Evolutionary conservation across 2,329 filamentous ascomycete genomes (phyloP), one percentile per base, ranked within the genome.

Genomic region (Claviceps pazoutovae): DNA sequence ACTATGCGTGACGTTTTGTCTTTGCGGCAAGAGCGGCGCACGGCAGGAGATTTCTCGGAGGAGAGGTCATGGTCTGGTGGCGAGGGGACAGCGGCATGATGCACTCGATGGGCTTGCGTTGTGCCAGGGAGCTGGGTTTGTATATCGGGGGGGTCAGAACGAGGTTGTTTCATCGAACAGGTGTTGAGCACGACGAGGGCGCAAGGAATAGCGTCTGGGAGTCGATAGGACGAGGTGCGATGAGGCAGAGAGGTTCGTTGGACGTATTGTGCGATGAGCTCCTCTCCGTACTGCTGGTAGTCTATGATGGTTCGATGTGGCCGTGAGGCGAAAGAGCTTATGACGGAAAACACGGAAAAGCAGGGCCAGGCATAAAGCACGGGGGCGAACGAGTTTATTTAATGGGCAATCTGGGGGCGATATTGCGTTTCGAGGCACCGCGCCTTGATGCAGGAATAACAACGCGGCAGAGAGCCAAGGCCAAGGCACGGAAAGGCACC

Each of bases 81-180:
- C 16, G 38, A n/a, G n/a, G 5, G 17, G 68, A 59, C 58, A 58
- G 57, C 58, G 59, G n/a, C 42, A 58, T 58, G 59, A 55, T 58
- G 62, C 68, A 65, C 68, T 73, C 74, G 76, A 78, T 79, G 69
- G 71, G 75, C 70, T 69, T 71, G 69, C 67, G 71, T 67, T 69
- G 73, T 70, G 75, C 71, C 74, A 68, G 74, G 76, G 71, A 71
- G 71, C 70, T 73, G 71, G 71, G 71, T 72, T 73, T 77, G 72
- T 78, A 71, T 71, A 66, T 72, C 70, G 66, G 74, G 71, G 63
- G 71, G 66, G 58, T 75, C 71, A 68, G 74, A 66, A 59, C 71
- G 77, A 69, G 69, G 68, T 74, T 79, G 69, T 75, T 78, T 81
- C 78, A 82, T 82, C 77, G 78, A 80, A 72, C 61, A 68, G 70